phyloP scores from a whole-genome alignment of 805 yeast species.

The Lipomyces yamanashiensis region DNA sequence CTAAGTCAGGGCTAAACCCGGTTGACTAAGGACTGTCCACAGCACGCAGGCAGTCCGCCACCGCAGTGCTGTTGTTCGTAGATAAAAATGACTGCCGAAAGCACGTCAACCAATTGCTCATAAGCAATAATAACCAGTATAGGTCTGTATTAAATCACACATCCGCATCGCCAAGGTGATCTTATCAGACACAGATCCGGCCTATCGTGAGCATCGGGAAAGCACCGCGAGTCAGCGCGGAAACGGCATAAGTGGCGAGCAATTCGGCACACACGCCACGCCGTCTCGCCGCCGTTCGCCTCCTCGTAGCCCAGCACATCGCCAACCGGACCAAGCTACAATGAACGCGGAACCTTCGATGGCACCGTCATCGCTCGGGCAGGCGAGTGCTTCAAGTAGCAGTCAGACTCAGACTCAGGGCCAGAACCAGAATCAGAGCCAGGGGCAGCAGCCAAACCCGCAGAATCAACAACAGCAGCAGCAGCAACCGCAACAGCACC shows the following conservation, averaged over 20 bases:
- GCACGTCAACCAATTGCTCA: not conserved
- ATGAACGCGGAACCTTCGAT: conserved; percentile 31
- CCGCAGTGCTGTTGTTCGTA: too few relatives aligned
- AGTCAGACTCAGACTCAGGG: conserved; percentile 29
- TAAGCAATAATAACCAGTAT: not conserved
- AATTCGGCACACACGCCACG: not conserved
- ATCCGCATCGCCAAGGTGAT: not conserved
- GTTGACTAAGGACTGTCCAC: too few relatives aligned
- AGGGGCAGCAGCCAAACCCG: conserved; percentile 26
- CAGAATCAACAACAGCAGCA: conserved; percentile 36
- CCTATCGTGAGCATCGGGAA: conserved; percentile 7
- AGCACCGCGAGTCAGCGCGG: not conserved
- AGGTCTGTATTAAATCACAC: not conserved
- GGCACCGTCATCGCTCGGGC: conserved; percentile 26
- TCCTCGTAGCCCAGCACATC: conserved; percentile 16
- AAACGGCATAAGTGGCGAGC: not conserved
- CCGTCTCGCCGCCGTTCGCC: conserved; percentile 18
- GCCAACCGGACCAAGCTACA: conserved; percentile 1
- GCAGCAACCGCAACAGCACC: conserved; percentile 23
- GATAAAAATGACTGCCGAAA: too few relatives aligned
- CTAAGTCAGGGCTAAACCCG: too few relatives aligned
- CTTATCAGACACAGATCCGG: conserved; percentile 11
- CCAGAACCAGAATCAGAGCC: conserved; percentile 15
- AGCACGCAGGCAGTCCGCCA: too few relatives aligned
- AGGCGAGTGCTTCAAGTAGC: conserved; percentile 12